Evolutionary conservation across 306 rosid genomes (phyloP), one percentile per base, ranked within the genome.

Genomic region (Vicia sativa): DNA sequence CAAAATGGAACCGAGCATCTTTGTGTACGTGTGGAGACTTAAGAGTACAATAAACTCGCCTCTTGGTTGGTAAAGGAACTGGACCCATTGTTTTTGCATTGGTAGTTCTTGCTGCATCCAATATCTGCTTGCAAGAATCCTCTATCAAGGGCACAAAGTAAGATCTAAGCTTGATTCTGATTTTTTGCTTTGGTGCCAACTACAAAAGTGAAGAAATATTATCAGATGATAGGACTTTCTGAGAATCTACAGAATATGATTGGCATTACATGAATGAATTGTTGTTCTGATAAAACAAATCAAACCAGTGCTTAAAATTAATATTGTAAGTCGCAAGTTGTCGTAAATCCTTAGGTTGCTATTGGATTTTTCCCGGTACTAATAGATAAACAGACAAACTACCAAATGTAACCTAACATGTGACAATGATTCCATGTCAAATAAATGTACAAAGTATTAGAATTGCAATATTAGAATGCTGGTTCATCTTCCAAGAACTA

Each of bases 61-160:
- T 93, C 83, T 93, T 93, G 23, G 97, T 93, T 43, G 99, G 99
- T 19, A 93, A 79, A n/a, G 99, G 99, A 31, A 93, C 99, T 7
- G 99, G 99, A 72, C 99, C 99, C 95, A 93, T 88, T 14, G 96
- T 90, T 84, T 90, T 93, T 14, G 99, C 99, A 58, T 90, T 93
- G 31, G 96, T 88, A 66, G 60, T 93, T 82, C 86, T 85, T 39
- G 99, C 99, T 55, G 97, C 95, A 52, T 93, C 97, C 82, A 90
- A 29, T 80, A 90, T 90, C 85, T 93, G 97, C 90, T 93, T 93
- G 89, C 97, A 93, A 5, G 99, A 90, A 79, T 93, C 99, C 85
- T 93, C 99, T 54, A 93, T 88, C 71, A 93, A 78, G 11, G 87
- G 84, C 53, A 87, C 97, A 87, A 90, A 90, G 78, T 93, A 93